Evolutionary conservation across 1,284 basidiomycete species (phyloP), one percentile per base, ranked within the genome.

Genomic region (Leccinum pallidistipes): DNA sequence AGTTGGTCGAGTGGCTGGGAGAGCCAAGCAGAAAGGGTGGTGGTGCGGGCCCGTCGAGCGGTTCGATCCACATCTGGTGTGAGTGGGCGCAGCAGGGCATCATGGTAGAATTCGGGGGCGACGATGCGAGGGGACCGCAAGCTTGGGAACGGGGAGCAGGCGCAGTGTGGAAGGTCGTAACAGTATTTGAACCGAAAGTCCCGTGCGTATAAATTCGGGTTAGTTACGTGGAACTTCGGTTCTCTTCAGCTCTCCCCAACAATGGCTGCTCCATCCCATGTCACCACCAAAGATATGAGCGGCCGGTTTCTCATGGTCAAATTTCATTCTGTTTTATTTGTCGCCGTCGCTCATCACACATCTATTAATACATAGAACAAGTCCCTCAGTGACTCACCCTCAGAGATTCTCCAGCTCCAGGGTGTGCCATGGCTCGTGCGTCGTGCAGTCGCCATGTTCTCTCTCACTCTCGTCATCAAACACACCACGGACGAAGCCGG

Each of bases 61-160:
- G 90, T n/a, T 92, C 90, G 47, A 91, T 95, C 65, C 87, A 87
- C 18, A 94, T 95, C 63, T 97, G 92, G 91, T 90, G 93, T 66
- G 94, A 96, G 74, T 96, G 93, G 93, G 81, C 84, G n/a, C 81
- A 78, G 62, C 82, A 89, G 60, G 92, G 92, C 1, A 70, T 94
- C 27, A 89, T 92, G 87, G 83, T 92, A 16, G 92, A 94, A 70
- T 92, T 92, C 75, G 90, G 88, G 1, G 91, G 90, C 3, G 82
- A 84, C 55, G 85, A 90, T 65, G 86, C 90, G 12, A 83, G 82
- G 61, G 92, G 92, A 2, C 86, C 89, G 3, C 86, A 90, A 63
- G 91, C 91, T 65, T 94, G 92, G 92, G 92, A 94, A 67, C 82
- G 83, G 64, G 92, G 92, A 9, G 92, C 89, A 66, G 88, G 91